A percentile compares a stretch with the other conserved stretches of the same genome.
Conservation (phyloP, 176 grass and related monocot genomes). For the Paspalum vaginatum region DNA sequence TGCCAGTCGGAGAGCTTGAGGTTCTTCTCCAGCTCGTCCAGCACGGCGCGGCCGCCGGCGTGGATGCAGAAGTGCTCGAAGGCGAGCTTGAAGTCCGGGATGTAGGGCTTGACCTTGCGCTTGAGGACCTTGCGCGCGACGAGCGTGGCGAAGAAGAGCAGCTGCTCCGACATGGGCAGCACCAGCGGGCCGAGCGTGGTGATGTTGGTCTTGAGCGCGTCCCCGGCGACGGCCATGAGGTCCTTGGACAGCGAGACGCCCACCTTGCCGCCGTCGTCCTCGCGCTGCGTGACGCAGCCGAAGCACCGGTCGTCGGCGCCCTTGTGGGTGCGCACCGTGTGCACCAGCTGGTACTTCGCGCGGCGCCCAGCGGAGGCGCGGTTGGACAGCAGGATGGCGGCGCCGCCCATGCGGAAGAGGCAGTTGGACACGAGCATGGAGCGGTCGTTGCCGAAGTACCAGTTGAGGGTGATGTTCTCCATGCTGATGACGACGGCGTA, state of each 20-base stretch:
- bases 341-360: conserved; percentile 72
- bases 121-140: conserved; percentile 37
- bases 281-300: conserved; percentile 43
- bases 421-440: conserved; percentile 69
- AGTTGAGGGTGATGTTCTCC: conserved; percentile 71
- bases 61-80: conserved; percentile 86
- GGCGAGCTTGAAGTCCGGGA: conserved; percentile 78
- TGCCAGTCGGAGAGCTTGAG: conserved; percentile 59
- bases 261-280: conserved; percentile 38
- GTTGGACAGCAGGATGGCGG: conserved; percentile 53
- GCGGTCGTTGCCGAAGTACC: conserved; percentile 60
- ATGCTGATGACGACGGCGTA: conserved; percentile 62
- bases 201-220: conserved; percentile 67
- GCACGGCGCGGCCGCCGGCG: conserved; percentile 57
- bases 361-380: background rate
- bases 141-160: conserved; percentile 66
- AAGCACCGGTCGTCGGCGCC: conserved; percentile 59
- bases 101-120: conserved; percentile 56
- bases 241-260: conserved; percentile 62
- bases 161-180: conserved; percentile 59
- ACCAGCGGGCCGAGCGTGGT: conserved; percentile 58
- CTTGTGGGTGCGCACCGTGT: conserved; percentile 65
- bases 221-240: conserved; percentile 58
- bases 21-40: conserved; percentile 67
- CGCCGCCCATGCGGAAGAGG: conserved; percentile 64